phyloP scores from a whole-genome alignment of 352 stramenopile genomes.

The Globisporangium paddicum region DNA sequence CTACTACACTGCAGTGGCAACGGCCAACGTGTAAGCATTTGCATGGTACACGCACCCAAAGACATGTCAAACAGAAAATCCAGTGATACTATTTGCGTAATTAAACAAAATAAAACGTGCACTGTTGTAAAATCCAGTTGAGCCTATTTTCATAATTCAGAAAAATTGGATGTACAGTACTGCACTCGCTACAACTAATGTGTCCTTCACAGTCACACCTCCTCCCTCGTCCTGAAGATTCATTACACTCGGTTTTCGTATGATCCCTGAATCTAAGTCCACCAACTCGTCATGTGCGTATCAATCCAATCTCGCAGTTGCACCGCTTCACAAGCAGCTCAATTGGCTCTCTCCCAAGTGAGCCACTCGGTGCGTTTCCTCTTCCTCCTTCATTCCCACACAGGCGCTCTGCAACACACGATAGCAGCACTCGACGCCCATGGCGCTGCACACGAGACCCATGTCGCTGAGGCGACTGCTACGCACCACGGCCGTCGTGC shows the following conservation, averaged over 20 bases:
- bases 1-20: no score
- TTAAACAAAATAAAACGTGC: no score
- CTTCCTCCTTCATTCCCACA: not conserved
- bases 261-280: not conserved
- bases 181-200: not conserved
- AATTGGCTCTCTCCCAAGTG: not conserved
- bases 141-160: not conserved
- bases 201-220: not conserved
- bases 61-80: not conserved
- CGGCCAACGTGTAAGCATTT: no score
- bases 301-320: slow-evolving; percentile 1
- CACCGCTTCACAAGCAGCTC: slow-evolving; percentile 1
- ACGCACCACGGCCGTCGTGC: not conserved
- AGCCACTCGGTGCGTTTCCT: no score
- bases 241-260: not conserved
- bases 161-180: not conserved
- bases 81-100: slow-evolving; percentile 2
- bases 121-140: no score
- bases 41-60: no score
- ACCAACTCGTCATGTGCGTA: not conserved
- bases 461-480: not conserved
- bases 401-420: not conserved
- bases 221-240: not conserved
- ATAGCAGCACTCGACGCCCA: no score
- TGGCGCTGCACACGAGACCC: not conserved